Conservation (phyloP, 2,329 filamentous ascomycete species). For the Verticillium longisporum region DNA sequence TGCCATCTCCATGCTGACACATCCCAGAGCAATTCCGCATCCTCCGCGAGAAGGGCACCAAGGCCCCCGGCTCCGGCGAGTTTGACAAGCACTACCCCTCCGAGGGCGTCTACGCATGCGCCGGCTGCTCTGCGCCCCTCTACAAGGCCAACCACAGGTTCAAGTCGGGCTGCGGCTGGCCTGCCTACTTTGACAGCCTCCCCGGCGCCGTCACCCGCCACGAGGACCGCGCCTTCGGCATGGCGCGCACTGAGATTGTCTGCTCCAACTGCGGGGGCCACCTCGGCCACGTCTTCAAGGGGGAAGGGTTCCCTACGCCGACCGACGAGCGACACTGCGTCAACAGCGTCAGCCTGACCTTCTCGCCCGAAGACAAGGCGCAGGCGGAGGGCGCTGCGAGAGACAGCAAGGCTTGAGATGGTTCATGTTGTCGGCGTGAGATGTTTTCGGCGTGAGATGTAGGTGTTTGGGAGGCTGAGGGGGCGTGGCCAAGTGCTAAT, state of each 20-base stretch:
- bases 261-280: conserved; percentile 93
- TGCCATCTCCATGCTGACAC: conserved; percentile 4
- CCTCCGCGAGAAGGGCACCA: conserved; percentile 87
- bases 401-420: conserved; percentile 27
- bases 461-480: neutral
- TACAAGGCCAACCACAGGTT: conserved; percentile 96
- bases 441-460: neutral
- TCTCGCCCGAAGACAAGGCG: conserved; percentile 56
- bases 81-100: conserved; percentile 81
- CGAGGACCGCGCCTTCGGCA: conserved; percentile 70
- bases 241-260: conserved; percentile 86
- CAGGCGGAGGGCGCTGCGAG: conserved; percentile 18
- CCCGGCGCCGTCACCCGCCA: conserved; percentile 83
- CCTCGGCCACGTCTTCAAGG: conserved; percentile 86
- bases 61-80: conserved; percentile 69
- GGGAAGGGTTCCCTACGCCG: conserved; percentile 74
- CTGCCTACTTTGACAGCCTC: conserved; percentile 93
- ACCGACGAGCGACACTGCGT: conserved; percentile 97
- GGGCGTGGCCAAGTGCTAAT: no score
- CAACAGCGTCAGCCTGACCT: conserved; percentile 86
- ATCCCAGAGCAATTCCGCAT: conserved; percentile 88
- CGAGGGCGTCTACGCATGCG: conserved; percentile 77
- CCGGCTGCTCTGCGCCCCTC: conserved; percentile 77
- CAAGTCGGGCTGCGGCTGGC: conserved; percentile 94
- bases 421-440: neutral